phyloP scores from a whole-genome alignment of 148 eudicot species.

The Chenopodium formosanum region DNA sequence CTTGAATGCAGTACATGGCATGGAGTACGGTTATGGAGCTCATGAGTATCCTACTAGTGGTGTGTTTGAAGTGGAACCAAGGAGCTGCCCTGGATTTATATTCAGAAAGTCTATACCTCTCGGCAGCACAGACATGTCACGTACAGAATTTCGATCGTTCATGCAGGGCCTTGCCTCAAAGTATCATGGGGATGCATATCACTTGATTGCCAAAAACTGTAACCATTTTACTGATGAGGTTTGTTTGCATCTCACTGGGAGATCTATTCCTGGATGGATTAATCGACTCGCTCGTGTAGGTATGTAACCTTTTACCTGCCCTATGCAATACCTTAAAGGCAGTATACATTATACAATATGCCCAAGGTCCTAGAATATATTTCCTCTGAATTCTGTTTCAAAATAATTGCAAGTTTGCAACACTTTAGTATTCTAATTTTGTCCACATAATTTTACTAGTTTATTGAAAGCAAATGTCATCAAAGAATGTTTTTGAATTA shows the following conservation, averaged over 20 bases:
- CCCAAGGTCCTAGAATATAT: background rate
- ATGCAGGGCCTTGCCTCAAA: slow-evolving; percentile 71
- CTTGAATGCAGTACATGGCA: slow-evolving; percentile 59
- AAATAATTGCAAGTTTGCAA: too few species aligned
- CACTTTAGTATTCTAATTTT: too few species aligned
- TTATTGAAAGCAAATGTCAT: too few species aligned
- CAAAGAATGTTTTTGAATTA: too few species aligned
- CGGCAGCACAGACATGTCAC: slow-evolving; percentile 82
- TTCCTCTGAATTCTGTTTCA: too few species aligned
- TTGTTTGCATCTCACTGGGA: slow-evolving; percentile 67
- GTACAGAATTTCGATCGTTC: slow-evolving; percentile 67
- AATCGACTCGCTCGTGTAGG: slow-evolving; percentile 87
- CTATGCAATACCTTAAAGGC: background rate
- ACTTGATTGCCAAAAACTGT: slow-evolving; percentile 92
- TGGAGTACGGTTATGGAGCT: slow-evolving; percentile 88
- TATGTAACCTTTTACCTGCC: slow-evolving; percentile 30
- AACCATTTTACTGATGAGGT: slow-evolving; percentile 94
- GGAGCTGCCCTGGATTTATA: slow-evolving; percentile 82
- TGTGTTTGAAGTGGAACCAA: slow-evolving; percentile 93
- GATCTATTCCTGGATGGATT: slow-evolving; percentile 90
- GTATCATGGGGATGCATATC: slow-evolving; percentile 86
- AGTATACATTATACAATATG: background rate
- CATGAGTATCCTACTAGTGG: slow-evolving; percentile 83
- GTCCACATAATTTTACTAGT: too few species aligned
- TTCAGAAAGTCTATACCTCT: slow-evolving; percentile 72